Evolutionary conservation across 352 stramenopile genomes (phyloP), one percentile per base, ranked within the genome.

Genomic region (Globisporangium okanoganense): DNA sequence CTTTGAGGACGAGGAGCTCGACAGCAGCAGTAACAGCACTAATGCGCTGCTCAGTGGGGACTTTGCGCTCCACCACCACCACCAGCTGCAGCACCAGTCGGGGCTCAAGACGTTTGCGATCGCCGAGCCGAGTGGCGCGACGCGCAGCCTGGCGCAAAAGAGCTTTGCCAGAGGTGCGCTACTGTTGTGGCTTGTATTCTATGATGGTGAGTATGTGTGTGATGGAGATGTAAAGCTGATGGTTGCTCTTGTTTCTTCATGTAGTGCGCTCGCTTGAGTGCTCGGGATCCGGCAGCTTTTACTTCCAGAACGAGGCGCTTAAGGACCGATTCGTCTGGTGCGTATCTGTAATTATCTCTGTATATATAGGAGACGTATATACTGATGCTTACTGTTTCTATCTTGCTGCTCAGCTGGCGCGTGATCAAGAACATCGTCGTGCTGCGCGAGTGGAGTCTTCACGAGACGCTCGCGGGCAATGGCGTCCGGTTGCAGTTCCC

Each of bases 361-460:
- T 14, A 16, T 22, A 2, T 25, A 40, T 40, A 16, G 10, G 35
- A 12, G 2, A 44, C 38, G 6, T 3, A 41, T 5, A 44, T 4
- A n/a, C 38, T 53, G 25, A 38, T 8, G 8, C 24, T 52, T 12
- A 22, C n/a, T 25, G 20, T 38, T 9, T 25, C 13, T 45, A 22
- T 40, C n/a, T 35, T 65, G 18, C 57, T 62, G 14, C 62, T 36
- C 49, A 82, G 74, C 60, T 92, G 82, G 82, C 73, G 82, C 3
- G 76, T 90, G 51, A 68, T 83, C 29, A 87, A 92, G 69, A 90
- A 89, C 64, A 75, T 85, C 31, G 67, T 92, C 52, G 61, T 90
- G 60, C 61, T 92, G 47, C 78, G 81, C 22, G 83, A 92, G 69
- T 90, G 66, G 66, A 88, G 79, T 77, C 79, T 90, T 56, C 76